Conservation (phyloP, 495 filamentous ascomycete genomes). For the Terfezia boudieri region DNA sequence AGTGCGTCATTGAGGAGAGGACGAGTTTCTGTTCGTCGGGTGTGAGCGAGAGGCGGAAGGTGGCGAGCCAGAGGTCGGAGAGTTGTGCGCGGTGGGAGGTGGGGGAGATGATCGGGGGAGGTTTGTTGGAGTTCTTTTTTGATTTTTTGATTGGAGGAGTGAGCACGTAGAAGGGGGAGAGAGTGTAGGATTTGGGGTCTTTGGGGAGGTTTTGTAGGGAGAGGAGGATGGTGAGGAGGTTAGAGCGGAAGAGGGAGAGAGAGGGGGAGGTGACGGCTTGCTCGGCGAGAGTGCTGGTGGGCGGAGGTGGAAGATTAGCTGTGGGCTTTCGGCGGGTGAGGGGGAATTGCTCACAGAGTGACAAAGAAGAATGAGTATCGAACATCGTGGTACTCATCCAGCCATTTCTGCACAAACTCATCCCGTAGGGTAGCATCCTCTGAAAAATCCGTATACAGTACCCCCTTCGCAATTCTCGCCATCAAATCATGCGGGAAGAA, state of each 20-base stretch:
- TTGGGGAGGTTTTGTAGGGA: background rate
- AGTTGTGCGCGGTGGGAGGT: constrained; percentile 46
- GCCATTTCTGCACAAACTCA: constrained; percentile 54
- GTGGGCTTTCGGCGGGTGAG: background rate
- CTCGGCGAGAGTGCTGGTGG: no score
- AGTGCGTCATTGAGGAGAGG: constrained; percentile 45
- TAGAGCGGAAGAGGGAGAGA: background rate
- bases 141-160: background rate
- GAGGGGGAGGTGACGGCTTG: no score
- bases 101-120: constrained; percentile 23
- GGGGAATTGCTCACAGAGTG: constrained; percentile 34
- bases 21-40: constrained; percentile 58
- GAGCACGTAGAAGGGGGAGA: background rate
- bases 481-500: constrained; percentile 44
- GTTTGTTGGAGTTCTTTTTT: background rate
- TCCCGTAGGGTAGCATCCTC: constrained; percentile 29
- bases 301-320: no score
- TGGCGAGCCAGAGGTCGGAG: constrained; percentile 63
- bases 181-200: background rate
- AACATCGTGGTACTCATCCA: constrained; percentile 64
- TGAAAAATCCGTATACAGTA: constrained; percentile 35
- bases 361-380: constrained; percentile 55
- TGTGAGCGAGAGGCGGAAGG: constrained; percentile 44
- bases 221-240: constrained; percentile 1
- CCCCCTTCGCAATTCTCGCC: constrained; percentile 32